Evolutionary conservation across 2,329 filamentous ascomycete species (phyloP), one percentile per base, ranked within the genome.

Genomic region (Lasiodiplodia theobromae): DNA sequence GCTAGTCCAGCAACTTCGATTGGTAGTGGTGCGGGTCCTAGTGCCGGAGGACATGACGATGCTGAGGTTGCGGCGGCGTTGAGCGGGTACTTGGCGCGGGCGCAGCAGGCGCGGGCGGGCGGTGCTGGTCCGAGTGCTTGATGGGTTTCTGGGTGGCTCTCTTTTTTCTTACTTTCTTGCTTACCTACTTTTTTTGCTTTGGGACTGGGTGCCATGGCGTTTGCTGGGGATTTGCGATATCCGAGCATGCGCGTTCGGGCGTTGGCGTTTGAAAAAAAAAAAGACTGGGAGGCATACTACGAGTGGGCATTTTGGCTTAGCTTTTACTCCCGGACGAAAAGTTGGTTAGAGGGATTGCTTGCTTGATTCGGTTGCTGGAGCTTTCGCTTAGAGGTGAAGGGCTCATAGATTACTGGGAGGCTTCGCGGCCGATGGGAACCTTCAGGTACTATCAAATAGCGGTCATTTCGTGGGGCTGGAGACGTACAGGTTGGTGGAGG

Each of bases 31-130:
- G 37, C 21, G 1, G 8, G 25, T 4, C 21, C 14, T 12, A 2
- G 14, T 10, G 23, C 25, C 2, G 37, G 10, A 51, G 4, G 12
- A 37, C 28, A 47, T 25, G 38, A 58, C 1, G 64, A 67, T 8
- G 38, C 37, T 8, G 25, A 38, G 14, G 64, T 67, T 28, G 64
- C 53, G 25, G 64, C 64, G n/a, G 64, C 64, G 12, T 54, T 58
- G 64, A 67, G 11, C 4, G 52, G 18, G 2, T 67, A 37, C 18
- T 10, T 67, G 28, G 40, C 58, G 2, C 38, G 6, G 44, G 14
- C 25, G 64, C 52, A 47, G 25, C 14, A 51, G 52, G 38, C 12
- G 28, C 37, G 38, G 38, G 38, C 52, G 37, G 52, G 18, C n/a
- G 16, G 31, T 38, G 18, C 16, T n/a, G 31, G 14, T 57, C 2